Percentiles rank a stretch among this genome's conserved stretches.
Conservation (phyloP, 257 asterid genomes). For the Ocimum tenuiflorum region DNA sequence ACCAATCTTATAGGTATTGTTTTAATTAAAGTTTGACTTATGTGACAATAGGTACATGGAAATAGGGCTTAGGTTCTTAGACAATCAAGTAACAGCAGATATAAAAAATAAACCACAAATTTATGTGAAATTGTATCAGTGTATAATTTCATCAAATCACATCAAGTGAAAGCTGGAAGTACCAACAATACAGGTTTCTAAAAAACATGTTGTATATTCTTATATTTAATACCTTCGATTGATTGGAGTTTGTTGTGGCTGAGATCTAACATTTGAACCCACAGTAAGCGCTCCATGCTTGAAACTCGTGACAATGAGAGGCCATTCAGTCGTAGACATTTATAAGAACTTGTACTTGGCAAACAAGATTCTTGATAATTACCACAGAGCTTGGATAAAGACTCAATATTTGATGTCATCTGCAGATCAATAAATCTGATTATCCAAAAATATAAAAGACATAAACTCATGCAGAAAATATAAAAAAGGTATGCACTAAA, state of each 20-base stretch:
- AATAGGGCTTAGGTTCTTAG: not conserved
- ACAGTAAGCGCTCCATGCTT: constrained; percentile 57
- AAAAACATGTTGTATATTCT: not conserved
- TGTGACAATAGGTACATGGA: not conserved
- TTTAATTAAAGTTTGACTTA: not conserved
- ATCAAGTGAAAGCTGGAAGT: not conserved
- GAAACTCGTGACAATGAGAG: constrained; percentile 74
- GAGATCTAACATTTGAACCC: constrained; percentile 95
- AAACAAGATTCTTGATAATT: constrained; percentile 46
- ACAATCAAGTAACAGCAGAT: not conserved
- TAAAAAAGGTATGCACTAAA: not conserved
- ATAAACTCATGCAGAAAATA: not conserved
- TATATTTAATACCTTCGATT: constrained; percentile 57
- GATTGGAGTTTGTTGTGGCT: constrained; percentile 76
- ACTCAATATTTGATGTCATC: constrained; percentile 48
- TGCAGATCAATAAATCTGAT: constrained; percentile 28
- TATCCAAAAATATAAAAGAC: constrained; percentile 1
- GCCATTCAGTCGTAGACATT: constrained; percentile 46
- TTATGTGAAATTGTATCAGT: not conserved
- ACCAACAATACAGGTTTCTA: not conserved
- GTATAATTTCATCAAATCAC: not conserved
- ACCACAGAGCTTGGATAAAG: constrained; percentile 38
- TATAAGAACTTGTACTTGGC: constrained; percentile 24
- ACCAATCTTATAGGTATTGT: not conserved
- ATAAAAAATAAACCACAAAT: not conserved